Percentiles rank a stretch among this genome's conserved stretches.
Conservation (phyloP, 768 basidiomycete genomes). For the Pseudohyphozyma bogoriensis region DNA sequence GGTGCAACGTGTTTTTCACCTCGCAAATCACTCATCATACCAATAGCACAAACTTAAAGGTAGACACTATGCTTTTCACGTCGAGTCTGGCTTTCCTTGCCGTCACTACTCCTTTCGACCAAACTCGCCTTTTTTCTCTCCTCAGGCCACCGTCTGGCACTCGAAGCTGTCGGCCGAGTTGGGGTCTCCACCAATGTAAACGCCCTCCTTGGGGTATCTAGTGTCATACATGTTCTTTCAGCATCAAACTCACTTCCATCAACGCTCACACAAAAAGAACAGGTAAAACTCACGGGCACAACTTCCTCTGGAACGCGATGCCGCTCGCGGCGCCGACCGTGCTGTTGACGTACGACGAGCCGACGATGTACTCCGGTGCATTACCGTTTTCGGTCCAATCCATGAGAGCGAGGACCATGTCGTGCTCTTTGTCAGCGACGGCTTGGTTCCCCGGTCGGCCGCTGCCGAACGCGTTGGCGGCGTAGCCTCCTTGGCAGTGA, state of each 20-base stretch:
- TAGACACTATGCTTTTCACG: too few relatives aligned
- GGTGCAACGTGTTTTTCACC: too few relatives aligned
- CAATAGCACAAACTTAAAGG: too few relatives aligned
- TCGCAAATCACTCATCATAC: too few relatives aligned
- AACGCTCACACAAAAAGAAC: neutral
- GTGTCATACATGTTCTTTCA: neutral
- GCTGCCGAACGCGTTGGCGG: slow-evolving; percentile 12
- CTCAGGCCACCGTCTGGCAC: too few relatives aligned
- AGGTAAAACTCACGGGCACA: slow-evolving; percentile 15
- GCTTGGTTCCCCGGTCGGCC: neutral
- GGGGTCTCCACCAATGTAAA: slow-evolving; percentile 24
- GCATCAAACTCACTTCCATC: neutral
- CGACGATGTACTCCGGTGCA: slow-evolving; percentile 18
- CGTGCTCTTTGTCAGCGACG: slow-evolving; percentile 24
- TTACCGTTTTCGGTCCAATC: slow-evolving; percentile 26
- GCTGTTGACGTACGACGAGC: slow-evolving; percentile 8
- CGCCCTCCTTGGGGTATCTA: slow-evolving; percentile 18
- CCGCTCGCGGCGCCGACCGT: neutral
- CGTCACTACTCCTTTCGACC: too few relatives aligned
- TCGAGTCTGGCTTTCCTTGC: too few relatives aligned
- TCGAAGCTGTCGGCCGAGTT: slow-evolving; percentile 22
- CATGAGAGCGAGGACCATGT: slow-evolving; percentile 23
- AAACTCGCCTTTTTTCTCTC: too few relatives aligned
- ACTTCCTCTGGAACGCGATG: slow-evolving; percentile 10
- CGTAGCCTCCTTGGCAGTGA: slow-evolving; percentile 8